phyloP scores from a whole-genome alignment of 2,329 filamentous ascomycete species.

The Arthrobotrys conoides region DNA sequence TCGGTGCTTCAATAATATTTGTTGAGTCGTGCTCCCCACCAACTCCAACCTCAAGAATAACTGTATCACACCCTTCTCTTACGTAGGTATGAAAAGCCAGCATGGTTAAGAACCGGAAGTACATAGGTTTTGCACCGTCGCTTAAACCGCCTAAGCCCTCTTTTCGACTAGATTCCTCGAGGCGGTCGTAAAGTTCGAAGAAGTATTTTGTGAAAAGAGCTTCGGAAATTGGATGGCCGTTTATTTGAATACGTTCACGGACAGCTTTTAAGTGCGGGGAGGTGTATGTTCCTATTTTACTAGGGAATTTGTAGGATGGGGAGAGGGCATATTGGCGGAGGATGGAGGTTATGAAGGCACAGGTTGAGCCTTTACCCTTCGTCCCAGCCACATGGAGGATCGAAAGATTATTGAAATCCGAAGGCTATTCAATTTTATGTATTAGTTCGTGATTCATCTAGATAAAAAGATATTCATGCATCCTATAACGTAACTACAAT shows the following conservation, averaged over 20 bases:
- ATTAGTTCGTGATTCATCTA: background rate
- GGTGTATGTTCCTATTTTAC: conserved; percentile 77
- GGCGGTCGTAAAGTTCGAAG: conserved; percentile 76
- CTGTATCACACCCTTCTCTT: conserved; percentile 79
- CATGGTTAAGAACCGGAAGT: conserved; percentile 91
- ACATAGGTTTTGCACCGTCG: conserved; percentile 82
- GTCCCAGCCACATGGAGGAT: conserved; percentile 90
- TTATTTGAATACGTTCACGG: conserved; percentile 77
- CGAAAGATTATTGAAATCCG: conserved; percentile 74
- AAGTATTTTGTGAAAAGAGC: conserved; percentile 76
- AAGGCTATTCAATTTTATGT: conserved; percentile 69
- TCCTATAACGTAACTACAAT: background rate
- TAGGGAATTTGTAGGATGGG: conserved; percentile 63
- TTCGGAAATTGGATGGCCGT: conserved; percentile 73
- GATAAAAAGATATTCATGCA: background rate
- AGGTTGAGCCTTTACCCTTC: conserved; percentile 93
- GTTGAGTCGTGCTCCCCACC: conserved; percentile 95
- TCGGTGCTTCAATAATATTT: conserved; percentile 82
- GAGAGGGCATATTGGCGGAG: conserved; percentile 75
- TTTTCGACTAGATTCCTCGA: conserved; percentile 73
- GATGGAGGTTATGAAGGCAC: conserved; percentile 85
- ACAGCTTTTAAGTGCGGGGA: conserved; percentile 79
- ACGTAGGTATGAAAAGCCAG: conserved; percentile 89
- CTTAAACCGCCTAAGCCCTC: conserved; percentile 66
- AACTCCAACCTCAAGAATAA: conserved; percentile 92